These are phyloP conservation scores for Lipomyces yamanashiensis DNA, from an alignment of 805 yeast species.

Conservation along the genomic window DNA sequence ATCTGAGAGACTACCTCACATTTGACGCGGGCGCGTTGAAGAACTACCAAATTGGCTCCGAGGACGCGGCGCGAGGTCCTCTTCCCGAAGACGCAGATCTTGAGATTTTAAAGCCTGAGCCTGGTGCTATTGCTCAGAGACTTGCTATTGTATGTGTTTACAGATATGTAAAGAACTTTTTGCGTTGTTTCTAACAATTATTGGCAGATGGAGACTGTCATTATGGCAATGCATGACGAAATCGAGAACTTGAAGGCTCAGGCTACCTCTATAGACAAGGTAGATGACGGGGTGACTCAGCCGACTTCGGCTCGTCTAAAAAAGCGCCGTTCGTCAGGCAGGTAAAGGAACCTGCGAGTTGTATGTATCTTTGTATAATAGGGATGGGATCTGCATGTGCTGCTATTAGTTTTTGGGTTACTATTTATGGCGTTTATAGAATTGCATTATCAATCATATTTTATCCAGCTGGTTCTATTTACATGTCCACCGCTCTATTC, in stretches of 20 bases:
- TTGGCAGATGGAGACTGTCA: constrained; percentile 34
- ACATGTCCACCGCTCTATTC: neutral
- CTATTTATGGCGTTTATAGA: too few species aligned
- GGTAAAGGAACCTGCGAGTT: too few species aligned
- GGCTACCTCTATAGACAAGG: neutral
- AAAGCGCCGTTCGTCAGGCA: neutral
- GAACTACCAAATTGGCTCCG: constrained; percentile 39
- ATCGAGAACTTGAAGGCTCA: constrained; percentile 22
- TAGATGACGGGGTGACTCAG: neutral
- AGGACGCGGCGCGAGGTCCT: constrained; percentile 23
- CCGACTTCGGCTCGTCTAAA: neutral
- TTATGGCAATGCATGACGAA: constrained; percentile 37
- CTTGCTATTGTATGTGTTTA: constrained; percentile 30
- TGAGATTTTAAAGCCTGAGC: constrained; percentile 30
- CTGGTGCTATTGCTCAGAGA: constrained; percentile 32
- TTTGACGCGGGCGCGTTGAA: constrained; percentile 36
- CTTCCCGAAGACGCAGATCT: constrained; percentile 28
- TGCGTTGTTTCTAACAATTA: neutral
- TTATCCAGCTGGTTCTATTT: neutral
- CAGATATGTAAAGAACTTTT: neutral
- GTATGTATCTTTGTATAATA: too few species aligned
- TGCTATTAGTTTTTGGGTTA: neutral
- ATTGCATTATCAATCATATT: neutral
- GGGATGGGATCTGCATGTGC: too few species aligned
- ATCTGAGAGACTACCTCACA: constrained; percentile 39